Conservation (phyloP, 164 flowering plant genomes). For the Aristolochia contorta region DNA sequence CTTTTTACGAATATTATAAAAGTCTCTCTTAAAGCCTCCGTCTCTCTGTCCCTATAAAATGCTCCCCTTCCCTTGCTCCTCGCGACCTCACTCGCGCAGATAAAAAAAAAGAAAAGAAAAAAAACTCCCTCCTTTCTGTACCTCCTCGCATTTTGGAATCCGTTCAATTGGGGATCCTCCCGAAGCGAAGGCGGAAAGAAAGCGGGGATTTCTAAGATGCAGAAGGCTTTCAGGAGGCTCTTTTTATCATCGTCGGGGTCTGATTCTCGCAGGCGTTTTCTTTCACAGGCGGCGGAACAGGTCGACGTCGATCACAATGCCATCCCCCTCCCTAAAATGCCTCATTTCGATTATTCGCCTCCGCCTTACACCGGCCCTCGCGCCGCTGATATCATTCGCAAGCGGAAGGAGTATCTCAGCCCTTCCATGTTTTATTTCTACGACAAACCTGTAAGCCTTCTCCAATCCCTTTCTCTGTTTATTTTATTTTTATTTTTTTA, state of each 20-base stretch:
- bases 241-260: background rate
- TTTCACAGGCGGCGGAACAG: conserved; percentile 21
- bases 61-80: background rate
- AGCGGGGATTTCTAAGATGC: background rate
- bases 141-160: background rate
- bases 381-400: conserved; percentile 53
- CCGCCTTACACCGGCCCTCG: conserved; percentile 81
- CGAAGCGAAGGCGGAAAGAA: too few species aligned
- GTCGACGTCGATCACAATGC: conserved; percentile 12
- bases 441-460: conserved; percentile 44
- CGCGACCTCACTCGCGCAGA: too few species aligned
- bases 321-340: conserved; percentile 46
- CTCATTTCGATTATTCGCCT: conserved; percentile 82
- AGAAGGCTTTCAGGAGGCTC: background rate
- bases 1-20: too few species aligned
- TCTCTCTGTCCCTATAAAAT: background rate
- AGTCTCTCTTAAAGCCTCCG: too few species aligned
- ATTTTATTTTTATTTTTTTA: background rate
- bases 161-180: background rate
- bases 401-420: conserved; percentile 65
- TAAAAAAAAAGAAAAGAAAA: too few species aligned
- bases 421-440: conserved; percentile 74
- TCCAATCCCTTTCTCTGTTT: background rate
- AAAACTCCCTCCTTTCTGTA: background rate
- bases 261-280: background rate